These are phyloP conservation scores for Mucor indicus DNA, from an alignment of 371 early-diverging fungal species.

Conservation along the genomic window DNA sequence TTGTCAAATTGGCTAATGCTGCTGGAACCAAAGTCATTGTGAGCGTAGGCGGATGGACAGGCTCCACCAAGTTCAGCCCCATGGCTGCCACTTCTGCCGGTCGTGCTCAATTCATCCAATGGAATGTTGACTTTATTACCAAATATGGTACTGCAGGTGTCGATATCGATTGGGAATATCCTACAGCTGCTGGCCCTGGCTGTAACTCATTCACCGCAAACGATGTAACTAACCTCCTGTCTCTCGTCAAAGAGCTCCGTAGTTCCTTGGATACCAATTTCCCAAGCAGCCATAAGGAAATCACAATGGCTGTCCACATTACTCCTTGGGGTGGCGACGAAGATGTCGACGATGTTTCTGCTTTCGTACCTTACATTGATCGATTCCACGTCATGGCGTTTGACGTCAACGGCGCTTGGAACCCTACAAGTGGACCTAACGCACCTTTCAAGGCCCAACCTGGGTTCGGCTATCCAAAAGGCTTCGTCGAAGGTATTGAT, in stretches of 20 bases:
- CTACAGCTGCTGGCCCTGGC: slow-evolving; percentile 47
- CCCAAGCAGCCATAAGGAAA: slow-evolving; percentile 46
- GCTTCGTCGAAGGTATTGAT: slow-evolving; percentile 48
- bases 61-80: slow-evolving; percentile 47
- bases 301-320: slow-evolving; percentile 66
- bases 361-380: slow-evolving; percentile 58
- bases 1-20: slow-evolving; percentile 40
- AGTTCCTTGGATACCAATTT: slow-evolving; percentile 45
- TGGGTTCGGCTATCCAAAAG: slow-evolving; percentile 31
- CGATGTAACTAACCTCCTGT: slow-evolving; percentile 46
- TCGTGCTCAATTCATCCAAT: slow-evolving; percentile 47
- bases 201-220: slow-evolving; percentile 48
- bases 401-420: slow-evolving; percentile 48
- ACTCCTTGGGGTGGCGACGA: slow-evolving; percentile 49
- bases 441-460: slow-evolving; percentile 53
- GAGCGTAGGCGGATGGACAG: slow-evolving; percentile 70
- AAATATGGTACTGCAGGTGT: slow-evolving; percentile 53
- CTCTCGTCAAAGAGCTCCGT: slow-evolving; percentile 59
- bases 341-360: slow-evolving; percentile 53
- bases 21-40: slow-evolving; percentile 50
- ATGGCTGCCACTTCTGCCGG: slow-evolving; percentile 40
- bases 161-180: slow-evolving; percentile 46
- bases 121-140: slow-evolving; percentile 39
- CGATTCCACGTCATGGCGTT: slow-evolving; percentile 60
- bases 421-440: slow-evolving; percentile 54